Conservation (phyloP, 2,329 filamentous ascomycete genomes). For the Neoarthrinium moseri region DNA sequence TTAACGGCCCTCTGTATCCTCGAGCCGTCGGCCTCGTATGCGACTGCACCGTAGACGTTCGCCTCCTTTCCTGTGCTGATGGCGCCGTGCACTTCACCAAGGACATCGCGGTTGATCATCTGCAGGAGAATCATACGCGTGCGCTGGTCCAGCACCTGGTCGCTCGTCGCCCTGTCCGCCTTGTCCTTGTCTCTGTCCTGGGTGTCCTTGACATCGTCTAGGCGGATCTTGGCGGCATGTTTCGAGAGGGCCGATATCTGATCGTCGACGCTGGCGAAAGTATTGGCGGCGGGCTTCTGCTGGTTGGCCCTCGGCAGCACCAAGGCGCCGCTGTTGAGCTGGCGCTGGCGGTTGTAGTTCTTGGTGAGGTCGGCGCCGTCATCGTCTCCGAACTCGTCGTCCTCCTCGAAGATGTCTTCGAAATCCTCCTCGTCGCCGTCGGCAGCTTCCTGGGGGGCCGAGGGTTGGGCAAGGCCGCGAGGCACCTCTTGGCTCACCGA, state of each 20-base stretch:
- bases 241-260: slow-evolving; percentile 82
- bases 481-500: slow-evolving; percentile 30
- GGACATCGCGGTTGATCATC: slow-evolving; percentile 88
- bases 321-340: slow-evolving; percentile 50
- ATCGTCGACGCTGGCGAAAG: slow-evolving; percentile 77
- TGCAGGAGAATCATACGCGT: slow-evolving; percentile 95
- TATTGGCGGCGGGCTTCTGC: slow-evolving; percentile 79
- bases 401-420: slow-evolving; percentile 39
- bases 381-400: slow-evolving; percentile 42
- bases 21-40: slow-evolving; percentile 53
- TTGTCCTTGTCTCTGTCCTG: slow-evolving; percentile 73
- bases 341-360: slow-evolving; percentile 81
- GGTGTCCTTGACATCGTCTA: slow-evolving; percentile 62
- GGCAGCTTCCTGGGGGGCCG: slow-evolving; percentile 24
- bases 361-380: slow-evolving; percentile 72
- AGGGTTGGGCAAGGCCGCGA: background rate
- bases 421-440: slow-evolving; percentile 35
- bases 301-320: slow-evolving; percentile 69
- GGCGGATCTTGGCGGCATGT: slow-evolving; percentile 81
- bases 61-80: slow-evolving; percentile 97
- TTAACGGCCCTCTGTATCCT: slow-evolving; percentile 85
- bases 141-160: slow-evolving; percentile 90
- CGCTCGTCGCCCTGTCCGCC: slow-evolving; percentile 87
- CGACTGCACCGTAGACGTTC: slow-evolving; percentile 91
- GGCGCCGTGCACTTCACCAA: slow-evolving; percentile 91